Conservation (phyloP, 345 rosid genomes). For the Citrus inodora region DNA sequence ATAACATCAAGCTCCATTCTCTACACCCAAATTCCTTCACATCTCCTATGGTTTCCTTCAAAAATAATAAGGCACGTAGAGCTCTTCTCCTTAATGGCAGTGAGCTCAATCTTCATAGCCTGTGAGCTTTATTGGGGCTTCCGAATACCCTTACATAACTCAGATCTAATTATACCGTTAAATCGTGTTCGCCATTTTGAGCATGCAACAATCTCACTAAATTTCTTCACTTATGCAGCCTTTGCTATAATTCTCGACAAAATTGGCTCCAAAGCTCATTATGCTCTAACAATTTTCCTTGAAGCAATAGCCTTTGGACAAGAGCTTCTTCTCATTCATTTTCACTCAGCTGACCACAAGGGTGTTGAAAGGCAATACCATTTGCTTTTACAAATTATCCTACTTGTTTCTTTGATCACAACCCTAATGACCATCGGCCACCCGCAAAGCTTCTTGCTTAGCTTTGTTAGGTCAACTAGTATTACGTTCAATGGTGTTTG, state of each 20-base stretch:
- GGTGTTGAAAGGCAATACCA: slow-evolving; percentile 86
- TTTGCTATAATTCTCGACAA: slow-evolving; percentile 49
- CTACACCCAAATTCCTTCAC: no score
- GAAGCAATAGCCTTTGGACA: slow-evolving; percentile 62
- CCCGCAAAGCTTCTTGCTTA: slow-evolving; percentile 58
- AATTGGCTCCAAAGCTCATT: slow-evolving; percentile 25
- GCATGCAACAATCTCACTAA: no score
- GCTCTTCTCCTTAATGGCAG: no score
- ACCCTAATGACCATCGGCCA: slow-evolving; percentile 51
- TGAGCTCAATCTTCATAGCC: no score
- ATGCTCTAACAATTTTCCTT: slow-evolving; percentile 42
- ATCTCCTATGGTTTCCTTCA: no score
- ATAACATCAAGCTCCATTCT: no score
- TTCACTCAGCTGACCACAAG: slow-evolving; percentile 75
- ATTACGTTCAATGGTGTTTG: slow-evolving; percentile 69
- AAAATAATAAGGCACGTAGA: no score
- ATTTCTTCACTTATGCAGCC: no score
- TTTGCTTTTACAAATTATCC: slow-evolving; percentile 52
- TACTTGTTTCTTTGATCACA: slow-evolving; percentile 50
- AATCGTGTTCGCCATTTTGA: no score
- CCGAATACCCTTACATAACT: no score
- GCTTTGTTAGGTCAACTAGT: slow-evolving; percentile 63
- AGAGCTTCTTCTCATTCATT: slow-evolving; percentile 64
- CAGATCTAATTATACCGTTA: no score
- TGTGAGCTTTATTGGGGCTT: no score